A percentile compares a stretch with the other conserved stretches of the same genome.
Conservation (phyloP, 2,329 filamentous ascomycete species). For the Penicillium sumatraense region DNA sequence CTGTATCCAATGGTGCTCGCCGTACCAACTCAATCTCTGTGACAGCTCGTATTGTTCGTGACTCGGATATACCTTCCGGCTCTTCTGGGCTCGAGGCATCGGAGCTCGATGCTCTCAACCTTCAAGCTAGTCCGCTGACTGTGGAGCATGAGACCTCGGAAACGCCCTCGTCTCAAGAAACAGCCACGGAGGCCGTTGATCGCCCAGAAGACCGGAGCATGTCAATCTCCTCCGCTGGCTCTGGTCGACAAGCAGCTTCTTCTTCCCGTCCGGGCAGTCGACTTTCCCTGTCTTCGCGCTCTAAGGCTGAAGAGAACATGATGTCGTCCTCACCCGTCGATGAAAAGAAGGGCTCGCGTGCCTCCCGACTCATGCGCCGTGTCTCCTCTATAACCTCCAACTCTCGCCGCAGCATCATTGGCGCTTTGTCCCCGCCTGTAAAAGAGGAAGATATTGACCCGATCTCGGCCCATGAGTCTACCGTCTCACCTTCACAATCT, state of each 20-base stretch:
- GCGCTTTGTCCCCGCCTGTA: conserved; percentile 39
- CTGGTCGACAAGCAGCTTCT: conserved; percentile 34
- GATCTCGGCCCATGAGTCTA: conserved; percentile 11
- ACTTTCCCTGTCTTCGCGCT: conserved; percentile 43
- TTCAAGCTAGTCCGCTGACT: conserved; percentile 62
- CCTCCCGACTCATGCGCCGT: conserved; percentile 67
- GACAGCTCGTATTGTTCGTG: conserved; percentile 79
- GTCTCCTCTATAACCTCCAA: conserved; percentile 64
- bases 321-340: conserved; percentile 42
- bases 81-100: conserved; percentile 31
- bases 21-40: conserved; percentile 80
- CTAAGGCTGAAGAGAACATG: conserved; percentile 41
- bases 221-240: conserved; percentile 47
- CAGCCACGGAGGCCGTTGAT: conserved; percentile 23
- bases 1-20: conserved; percentile 27
- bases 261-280: conserved; percentile 46
- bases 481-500: conserved; percentile 50
- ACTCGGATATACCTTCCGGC: conserved; percentile 51
- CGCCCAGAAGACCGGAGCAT: conserved; percentile 40
- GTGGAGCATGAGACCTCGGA: conserved; percentile 67
- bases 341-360: conserved; percentile 60
- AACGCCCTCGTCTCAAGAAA: conserved; percentile 17
- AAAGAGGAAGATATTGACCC: conserved; percentile 38
- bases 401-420: conserved; percentile 54
- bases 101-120: conserved; percentile 44